These are phyloP conservation scores for Solanum peruvianum DNA, from an alignment of 257 asterid genomes.

Conservation along the genomic window DNA sequence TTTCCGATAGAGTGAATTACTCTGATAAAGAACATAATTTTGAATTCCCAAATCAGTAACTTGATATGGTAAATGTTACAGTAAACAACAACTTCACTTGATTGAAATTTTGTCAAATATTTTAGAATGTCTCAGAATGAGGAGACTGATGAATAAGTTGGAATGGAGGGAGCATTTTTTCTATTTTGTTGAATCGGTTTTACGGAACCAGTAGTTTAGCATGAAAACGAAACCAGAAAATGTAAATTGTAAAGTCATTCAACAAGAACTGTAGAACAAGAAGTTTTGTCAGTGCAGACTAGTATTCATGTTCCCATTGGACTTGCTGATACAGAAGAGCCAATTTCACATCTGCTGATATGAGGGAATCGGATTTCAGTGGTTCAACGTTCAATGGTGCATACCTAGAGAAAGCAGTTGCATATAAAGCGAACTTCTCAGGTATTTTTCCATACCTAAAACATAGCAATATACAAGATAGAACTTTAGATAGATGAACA, in stretches of 20 bases:
- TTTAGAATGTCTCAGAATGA: neutral
- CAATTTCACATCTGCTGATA: constrained; percentile 93
- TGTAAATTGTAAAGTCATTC: neutral
- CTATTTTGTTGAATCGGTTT: neutral
- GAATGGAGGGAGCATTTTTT: neutral
- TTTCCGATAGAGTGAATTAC: too few species aligned
- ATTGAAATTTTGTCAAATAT: neutral
- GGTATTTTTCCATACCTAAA: constrained; percentile 21
- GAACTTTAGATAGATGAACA: neutral
- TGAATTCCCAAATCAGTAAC: neutral
- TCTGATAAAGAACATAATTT: neutral
- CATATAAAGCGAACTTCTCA: constrained; percentile 72
- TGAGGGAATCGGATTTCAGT: constrained; percentile 95
- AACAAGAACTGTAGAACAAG: neutral
- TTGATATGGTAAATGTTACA: neutral
- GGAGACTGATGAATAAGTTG: neutral
- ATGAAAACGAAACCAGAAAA: neutral
- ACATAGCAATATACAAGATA: neutral
- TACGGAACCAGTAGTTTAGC: neutral
- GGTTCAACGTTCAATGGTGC: constrained; percentile 95
- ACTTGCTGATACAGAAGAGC: constrained; percentile 75
- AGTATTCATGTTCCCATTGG: constrained; percentile 25
- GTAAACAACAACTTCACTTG: neutral
- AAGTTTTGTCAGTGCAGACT: constrained; percentile 5
- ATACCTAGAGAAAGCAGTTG: constrained; percentile 94